Evolutionary conservation across 305 asterid genomes (phyloP), one percentile per base, ranked within the genome.

Genomic region (Rubia peregrina): DNA sequence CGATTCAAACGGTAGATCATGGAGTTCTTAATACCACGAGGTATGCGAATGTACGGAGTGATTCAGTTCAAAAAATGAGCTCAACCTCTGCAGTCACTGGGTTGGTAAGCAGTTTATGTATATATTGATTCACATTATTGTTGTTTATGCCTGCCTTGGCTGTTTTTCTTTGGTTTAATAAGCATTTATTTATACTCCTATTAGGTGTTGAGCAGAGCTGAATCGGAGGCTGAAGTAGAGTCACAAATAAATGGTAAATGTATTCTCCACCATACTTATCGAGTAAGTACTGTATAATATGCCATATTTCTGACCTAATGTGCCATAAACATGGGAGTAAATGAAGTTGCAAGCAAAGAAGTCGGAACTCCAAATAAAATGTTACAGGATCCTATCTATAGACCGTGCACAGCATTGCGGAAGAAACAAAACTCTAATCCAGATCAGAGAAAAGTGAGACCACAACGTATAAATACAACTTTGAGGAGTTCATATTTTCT

Each of bases 401-500:
- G 83, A 83, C 91, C 97, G 48, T 89, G 91, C 80, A 80, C 74
- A 38, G 75, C 76, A 70, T 74, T 84, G 80, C 82, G 81, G 65
- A 80, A 83, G 88, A 87, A 81, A 76, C 72, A 61, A 66, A 85
- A 71, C 68, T 82, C 85, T 66, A 79, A 66, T 73, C 74, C 16
- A 61, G 70, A 75, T 71, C 85, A 73, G 71, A 71, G 75, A 70
- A 82, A 84, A 75, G 61, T 61, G 36, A 69, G 71, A 60, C 77
- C 81, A 16, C 79, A 78, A 69, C 83, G 74, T 55, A 76, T 80
- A 71, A 82, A 81, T 46, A 81, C 67, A 59, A 73, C 81, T 53
- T 86, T 83, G 63, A 85, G 88, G 78, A 90, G 96, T 80, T 75
- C 86, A 21, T 88, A 87, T 86, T 90, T 88, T 78, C 55, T 77